Conservation (phyloP, 805 yeast genomes). For the Kluyveromyces starmeri region DNA sequence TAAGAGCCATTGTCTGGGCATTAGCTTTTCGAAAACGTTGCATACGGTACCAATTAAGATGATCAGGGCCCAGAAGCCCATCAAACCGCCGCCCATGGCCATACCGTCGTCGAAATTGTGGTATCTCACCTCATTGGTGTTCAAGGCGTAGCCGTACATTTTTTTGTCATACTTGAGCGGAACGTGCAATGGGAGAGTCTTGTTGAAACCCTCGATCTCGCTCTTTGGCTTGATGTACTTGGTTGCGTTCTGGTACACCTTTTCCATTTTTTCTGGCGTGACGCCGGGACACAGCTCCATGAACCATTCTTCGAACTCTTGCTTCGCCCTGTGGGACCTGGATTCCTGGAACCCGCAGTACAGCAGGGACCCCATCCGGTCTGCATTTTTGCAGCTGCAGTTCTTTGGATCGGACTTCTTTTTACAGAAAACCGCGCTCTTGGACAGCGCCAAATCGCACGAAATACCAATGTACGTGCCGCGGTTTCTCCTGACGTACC, state of each 20-base stretch:
- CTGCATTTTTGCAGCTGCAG: slow-evolving; percentile 19
- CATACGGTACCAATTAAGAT: slow-evolving; percentile 34
- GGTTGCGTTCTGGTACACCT: slow-evolving; percentile 22
- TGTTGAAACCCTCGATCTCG: slow-evolving; percentile 28
- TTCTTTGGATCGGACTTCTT: neutral
- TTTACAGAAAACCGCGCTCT: slow-evolving; percentile 3
- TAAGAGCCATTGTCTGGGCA: slow-evolving; percentile 30
- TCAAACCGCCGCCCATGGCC: slow-evolving; percentile 36
- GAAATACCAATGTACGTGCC: slow-evolving; percentile 5
- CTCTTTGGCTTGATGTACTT: slow-evolving; percentile 19
- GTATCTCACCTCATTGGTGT: slow-evolving; percentile 25
- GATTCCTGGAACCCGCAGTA: slow-evolving; percentile 16
- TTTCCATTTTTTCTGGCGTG: slow-evolving; percentile 11
- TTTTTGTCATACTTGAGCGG: slow-evolving; percentile 7
- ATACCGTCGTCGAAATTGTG: slow-evolving; percentile 35
- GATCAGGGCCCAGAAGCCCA: slow-evolving; percentile 43
- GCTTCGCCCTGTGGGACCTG: slow-evolving; percentile 4
- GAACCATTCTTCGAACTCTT: neutral
- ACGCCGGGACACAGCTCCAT: slow-evolving; percentile 27
- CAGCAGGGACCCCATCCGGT: slow-evolving; percentile 22
- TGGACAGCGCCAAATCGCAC: neutral
- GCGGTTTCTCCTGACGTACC: neutral
- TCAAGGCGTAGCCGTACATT: slow-evolving; percentile 13
- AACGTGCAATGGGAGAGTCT: slow-evolving; percentile 17
- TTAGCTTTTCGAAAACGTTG: slow-evolving; percentile 34